Conservation (phyloP, 768 basidiomycete species). For the Mycena haematopus region DNA sequence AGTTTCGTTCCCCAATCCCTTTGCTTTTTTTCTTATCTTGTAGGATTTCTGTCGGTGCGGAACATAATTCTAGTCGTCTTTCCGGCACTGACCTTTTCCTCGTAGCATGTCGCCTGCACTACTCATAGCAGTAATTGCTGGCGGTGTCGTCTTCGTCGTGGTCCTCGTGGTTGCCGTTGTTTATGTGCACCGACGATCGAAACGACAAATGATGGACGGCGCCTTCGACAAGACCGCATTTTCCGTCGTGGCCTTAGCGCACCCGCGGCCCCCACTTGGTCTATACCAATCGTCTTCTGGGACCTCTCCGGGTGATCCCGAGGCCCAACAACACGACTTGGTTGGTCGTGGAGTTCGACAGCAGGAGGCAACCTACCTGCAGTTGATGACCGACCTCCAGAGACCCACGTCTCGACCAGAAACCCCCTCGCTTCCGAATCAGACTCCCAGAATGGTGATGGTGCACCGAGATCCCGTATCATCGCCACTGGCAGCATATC, state of each 20-base stretch:
- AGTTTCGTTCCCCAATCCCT: too few relatives aligned
- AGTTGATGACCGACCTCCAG: constrained; percentile 26
- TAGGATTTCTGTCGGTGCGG: constrained; percentile 19
- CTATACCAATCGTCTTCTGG: constrained; percentile 6
- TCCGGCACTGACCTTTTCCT: background rate
- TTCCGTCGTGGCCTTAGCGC: constrained; percentile 13
- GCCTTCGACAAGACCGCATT: constrained; percentile 26
- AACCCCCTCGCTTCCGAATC: constrained; percentile 21
- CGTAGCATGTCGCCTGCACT: constrained; percentile 17
- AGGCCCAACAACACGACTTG: constrained; percentile 24
- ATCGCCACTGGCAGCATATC: constrained; percentile 13
- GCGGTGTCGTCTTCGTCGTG: constrained; percentile 19
- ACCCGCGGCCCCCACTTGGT: constrained; percentile 24
- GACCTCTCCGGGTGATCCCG: constrained; percentile 13
- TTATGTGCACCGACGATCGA: constrained; percentile 23
- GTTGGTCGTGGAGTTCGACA: constrained; percentile 25
- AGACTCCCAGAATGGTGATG: constrained; percentile 23
- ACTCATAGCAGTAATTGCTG: constrained; percentile 25
- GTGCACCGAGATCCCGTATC: constrained; percentile 5
- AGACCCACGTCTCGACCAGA: constrained; percentile 15
- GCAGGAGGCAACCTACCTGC: constrained; percentile 27
- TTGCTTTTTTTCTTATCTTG: constrained; percentile 4
- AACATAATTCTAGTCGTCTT: background rate
- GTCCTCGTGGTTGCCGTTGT: constrained; percentile 13
- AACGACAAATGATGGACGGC: constrained; percentile 23